A percentile compares a stretch with the other conserved stretches of the same genome.
These are phyloP conservation scores for Coffea humblotiana DNA, from an alignment of 305 asterid genomes.

Conservation along the genomic window DNA sequence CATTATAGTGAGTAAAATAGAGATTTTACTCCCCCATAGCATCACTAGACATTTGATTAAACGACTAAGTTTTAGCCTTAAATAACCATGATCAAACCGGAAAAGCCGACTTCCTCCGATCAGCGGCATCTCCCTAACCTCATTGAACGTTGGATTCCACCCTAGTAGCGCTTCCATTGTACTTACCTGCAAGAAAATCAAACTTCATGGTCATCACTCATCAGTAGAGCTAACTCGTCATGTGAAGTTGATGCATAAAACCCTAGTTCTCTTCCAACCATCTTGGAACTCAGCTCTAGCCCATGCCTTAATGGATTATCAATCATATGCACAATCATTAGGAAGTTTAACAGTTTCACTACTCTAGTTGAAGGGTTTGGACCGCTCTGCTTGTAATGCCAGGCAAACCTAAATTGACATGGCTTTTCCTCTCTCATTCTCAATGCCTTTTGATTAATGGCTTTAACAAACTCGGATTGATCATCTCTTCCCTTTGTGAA, in stretches of 20 bases:
- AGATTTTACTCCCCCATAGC: slow-evolving; percentile 54
- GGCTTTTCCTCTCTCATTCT: no score
- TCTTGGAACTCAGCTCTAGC: slow-evolving; percentile 32
- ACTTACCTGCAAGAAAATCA: slow-evolving; percentile 43
- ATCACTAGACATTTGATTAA: slow-evolving; percentile 33
- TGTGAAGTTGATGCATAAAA: slow-evolving; percentile 41
- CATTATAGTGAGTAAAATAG: slow-evolving; percentile 41
- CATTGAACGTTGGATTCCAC: slow-evolving; percentile 37
- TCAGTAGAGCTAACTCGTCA: slow-evolving; percentile 21
- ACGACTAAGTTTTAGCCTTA: slow-evolving; percentile 42
- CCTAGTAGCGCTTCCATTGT: slow-evolving; percentile 60
- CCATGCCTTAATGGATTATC: slow-evolving; percentile 59
- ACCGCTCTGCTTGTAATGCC: no score
- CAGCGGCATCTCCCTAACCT: slow-evolving; percentile 61
- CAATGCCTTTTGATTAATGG: no score
- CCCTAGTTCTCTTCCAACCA: slow-evolving; percentile 67
- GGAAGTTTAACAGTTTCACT: not conserved
- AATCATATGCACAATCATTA: slow-evolving; percentile 15
- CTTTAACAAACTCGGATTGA: not conserved
- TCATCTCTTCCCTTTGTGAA: no score
- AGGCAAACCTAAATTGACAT: no score
- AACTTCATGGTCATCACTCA: slow-evolving; percentile 45
- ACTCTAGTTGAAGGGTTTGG: no score
- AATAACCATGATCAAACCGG: slow-evolving; percentile 63
- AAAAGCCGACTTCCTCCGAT: slow-evolving; percentile 60